Conservation (phyloP, 2,329 filamentous ascomycete species). For the Claviceps sp. region DNA sequence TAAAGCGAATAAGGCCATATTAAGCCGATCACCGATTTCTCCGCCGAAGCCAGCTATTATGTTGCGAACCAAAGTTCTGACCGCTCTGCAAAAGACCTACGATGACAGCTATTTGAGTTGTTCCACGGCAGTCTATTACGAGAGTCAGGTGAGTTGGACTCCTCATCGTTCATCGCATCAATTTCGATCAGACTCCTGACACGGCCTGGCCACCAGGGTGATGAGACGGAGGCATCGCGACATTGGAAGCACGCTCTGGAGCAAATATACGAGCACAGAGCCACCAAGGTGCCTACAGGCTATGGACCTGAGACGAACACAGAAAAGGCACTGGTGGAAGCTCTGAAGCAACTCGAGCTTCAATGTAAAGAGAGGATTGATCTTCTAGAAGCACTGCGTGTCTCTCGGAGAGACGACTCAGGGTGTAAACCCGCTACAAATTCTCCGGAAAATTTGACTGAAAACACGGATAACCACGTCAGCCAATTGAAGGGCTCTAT, state of each 20-base stretch:
- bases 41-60: constrained; percentile 23
- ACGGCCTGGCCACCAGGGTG: constrained; percentile 37
- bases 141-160: constrained; percentile 54
- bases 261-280: constrained; percentile 76
- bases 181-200: not conserved
- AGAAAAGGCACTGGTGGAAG: constrained; percentile 70
- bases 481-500: constrained; percentile 45
- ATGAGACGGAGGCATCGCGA: constrained; percentile 78
- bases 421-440: constrained; percentile 5
- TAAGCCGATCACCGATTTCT: not conserved
- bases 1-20: not conserved
- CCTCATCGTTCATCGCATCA: not conserved
- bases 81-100: constrained; percentile 89
- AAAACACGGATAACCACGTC: constrained; percentile 7
- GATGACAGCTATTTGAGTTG: constrained; percentile 92
- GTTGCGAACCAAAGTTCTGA: constrained; percentile 43
- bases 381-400: constrained; percentile 65
- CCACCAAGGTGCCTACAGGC: constrained; percentile 56
- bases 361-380: constrained; percentile 93
- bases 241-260: constrained; percentile 84
- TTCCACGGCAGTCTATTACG: constrained; percentile 92
- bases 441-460: constrained; percentile 12
- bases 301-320: constrained; percentile 66
- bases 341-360: constrained; percentile 67
- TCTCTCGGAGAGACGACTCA: constrained; percentile 37